A percentile compares a stretch with the other conserved stretches of the same genome.
Evolutionary conservation across 108 stramenopile species (phyloP).

Genomic region (Cyclotella choctawhatcheeana): DNA sequence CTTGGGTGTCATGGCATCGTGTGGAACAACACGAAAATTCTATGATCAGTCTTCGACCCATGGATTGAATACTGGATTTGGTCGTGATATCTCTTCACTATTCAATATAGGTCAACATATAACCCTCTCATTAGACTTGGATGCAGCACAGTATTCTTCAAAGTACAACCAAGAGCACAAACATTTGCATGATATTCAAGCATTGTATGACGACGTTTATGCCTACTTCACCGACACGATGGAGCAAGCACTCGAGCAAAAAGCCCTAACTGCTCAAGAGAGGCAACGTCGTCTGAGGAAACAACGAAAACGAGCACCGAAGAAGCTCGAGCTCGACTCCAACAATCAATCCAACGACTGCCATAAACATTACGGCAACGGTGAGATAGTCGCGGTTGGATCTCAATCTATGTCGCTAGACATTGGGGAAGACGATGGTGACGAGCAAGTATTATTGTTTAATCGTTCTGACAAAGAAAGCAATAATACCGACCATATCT

Average conservation of each 20-base stretch:
- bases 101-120: slow-evolving; percentile 91
- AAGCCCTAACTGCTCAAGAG: slow-evolving; percentile 15
- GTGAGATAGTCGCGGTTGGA: not conserved
- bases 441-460: slow-evolving; percentile 2
- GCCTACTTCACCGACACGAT: slow-evolving; percentile 26
- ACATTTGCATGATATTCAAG: slow-evolving; percentile 20
- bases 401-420: slow-evolving; percentile 13
- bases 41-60: slow-evolving; percentile 1
- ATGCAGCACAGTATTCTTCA: not conserved
- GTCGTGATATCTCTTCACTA: slow-evolving; percentile 66
- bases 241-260: slow-evolving; percentile 16
- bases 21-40: slow-evolving; percentile 28
- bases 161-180: not conserved
- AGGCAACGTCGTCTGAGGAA: slow-evolving; percentile 11
- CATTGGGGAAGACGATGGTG: slow-evolving; percentile 7
- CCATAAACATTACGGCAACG: not conserved
- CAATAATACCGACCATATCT: not conserved
- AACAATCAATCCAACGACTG: not conserved
- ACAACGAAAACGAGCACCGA: not conserved
- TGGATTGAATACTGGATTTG: slow-evolving; percentile 45
- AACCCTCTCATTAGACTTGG: slow-evolving; percentile 61
- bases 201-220: slow-evolving; percentile 32
- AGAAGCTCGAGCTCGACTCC: not conserved
- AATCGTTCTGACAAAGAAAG: not conserved
- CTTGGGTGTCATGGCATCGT: slow-evolving; percentile 31